Evolutionary conservation across 805 yeast genomes (phyloP).

Genomic region (Yarrowia porcina): DNA sequence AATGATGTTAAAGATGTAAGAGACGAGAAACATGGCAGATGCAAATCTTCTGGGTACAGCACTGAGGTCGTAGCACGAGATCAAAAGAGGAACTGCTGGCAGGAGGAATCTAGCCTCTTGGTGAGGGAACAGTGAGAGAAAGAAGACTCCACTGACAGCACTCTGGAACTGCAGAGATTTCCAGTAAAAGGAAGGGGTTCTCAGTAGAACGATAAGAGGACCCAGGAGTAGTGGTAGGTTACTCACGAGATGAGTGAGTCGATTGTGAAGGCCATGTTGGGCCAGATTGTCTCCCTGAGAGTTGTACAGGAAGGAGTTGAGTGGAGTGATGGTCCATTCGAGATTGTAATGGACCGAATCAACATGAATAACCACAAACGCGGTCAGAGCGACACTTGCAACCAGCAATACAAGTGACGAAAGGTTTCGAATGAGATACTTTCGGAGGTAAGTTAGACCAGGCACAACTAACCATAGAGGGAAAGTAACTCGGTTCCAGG

Average conservation of each 20-base stretch:
- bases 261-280: constrained; percentile 79
- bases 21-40: constrained; percentile 37
- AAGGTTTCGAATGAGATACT: constrained; percentile 43
- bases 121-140: constrained; percentile 76
- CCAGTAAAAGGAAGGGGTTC: constrained; percentile 43
- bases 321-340: constrained; percentile 59
- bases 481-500: constrained; percentile 83
- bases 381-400: constrained; percentile 40
- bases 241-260: constrained; percentile 66
- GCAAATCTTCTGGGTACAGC: constrained; percentile 29
- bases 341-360: constrained; percentile 51
- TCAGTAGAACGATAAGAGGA: constrained; percentile 57
- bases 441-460: constrained; percentile 42
- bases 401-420: constrained; percentile 38
- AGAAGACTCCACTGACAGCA: constrained; percentile 55
- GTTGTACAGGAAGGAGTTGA: constrained; percentile 75
- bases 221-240: constrained; percentile 83
- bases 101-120: constrained; percentile 88
- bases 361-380: constrained; percentile 43
- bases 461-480: constrained; percentile 73
- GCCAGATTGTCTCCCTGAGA: constrained; percentile 55
- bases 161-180: constrained; percentile 57
- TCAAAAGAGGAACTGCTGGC: constrained; percentile 71
- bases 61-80: constrained; percentile 48
- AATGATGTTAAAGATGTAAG: constrained; percentile 63